Evolutionary conservation across 192 early-diverging fungal species (phyloP).

Genomic region (Obelidium mucronatum): DNA sequence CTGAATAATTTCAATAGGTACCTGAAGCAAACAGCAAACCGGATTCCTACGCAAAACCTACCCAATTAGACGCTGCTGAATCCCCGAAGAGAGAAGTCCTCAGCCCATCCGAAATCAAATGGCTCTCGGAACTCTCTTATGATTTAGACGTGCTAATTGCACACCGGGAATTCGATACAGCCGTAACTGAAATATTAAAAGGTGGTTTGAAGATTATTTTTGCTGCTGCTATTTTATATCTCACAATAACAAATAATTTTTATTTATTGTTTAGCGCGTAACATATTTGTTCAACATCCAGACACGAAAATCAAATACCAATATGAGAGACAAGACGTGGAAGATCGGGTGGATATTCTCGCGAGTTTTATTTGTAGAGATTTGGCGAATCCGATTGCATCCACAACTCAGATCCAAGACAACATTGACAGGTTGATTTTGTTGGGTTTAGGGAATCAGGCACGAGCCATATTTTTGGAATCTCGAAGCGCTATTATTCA

Average conservation of each 20-base stretch:
- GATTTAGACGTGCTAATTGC: conserved; percentile 94
- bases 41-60: neutral
- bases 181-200: conserved; percentile 74
- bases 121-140: conserved; percentile 82
- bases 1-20: neutral
- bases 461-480: conserved; percentile 85
- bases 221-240: neutral
- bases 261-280: too few relatives aligned
- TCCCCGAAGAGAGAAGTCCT: neutral
- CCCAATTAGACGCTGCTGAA: neutral
- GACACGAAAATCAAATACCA: conserved; percentile 18
- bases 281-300: conserved; percentile 4
- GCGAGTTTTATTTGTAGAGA: conserved; percentile 68
- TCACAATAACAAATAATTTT: too few relatives aligned
- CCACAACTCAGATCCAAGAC: conserved; percentile 79
- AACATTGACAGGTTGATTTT: conserved; percentile 83
- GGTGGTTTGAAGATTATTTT: conserved; percentile 8
- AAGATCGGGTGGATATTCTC: conserved; percentile 55
- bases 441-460: conserved; percentile 79
- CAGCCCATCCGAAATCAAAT: conserved; percentile 43
- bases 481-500: conserved; percentile 80
- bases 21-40: neutral
- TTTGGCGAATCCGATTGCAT: conserved; percentile 80
- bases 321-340: conserved; percentile 33
- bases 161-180: conserved; percentile 86